Percentiles rank a stretch among this genome's conserved stretches.
Conservation (phyloP, 306 rosid species). For the Pterocarpus santalinus region DNA sequence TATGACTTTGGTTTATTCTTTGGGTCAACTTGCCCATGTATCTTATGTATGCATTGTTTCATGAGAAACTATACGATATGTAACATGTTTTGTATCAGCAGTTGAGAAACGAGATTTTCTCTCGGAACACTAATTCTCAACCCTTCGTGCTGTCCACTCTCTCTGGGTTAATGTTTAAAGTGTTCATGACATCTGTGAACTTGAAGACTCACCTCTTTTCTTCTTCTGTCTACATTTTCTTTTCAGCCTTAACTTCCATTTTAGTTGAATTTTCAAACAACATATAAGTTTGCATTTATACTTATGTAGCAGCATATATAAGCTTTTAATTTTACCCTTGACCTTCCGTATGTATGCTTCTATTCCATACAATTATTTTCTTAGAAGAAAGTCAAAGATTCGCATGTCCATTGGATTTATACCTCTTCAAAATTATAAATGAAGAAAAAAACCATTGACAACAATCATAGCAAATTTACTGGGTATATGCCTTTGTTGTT, state of each 20-base stretch:
- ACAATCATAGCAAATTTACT: background rate
- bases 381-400: background rate
- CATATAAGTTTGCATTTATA: background rate
- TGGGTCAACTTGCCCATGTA: background rate
- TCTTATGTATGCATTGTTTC: background rate
- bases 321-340: background rate
- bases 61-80: background rate
- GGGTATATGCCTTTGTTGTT: background rate
- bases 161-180: background rate
- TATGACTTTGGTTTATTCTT: background rate
- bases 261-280: conserved; percentile 1
- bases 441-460: background rate
- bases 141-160: conserved; percentile 24
- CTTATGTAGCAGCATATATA: background rate
- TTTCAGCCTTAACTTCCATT: background rate
- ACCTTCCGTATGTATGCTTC: background rate
- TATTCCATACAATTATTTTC: background rate
- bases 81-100: background rate
- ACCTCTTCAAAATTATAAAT: background rate
- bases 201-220: background rate
- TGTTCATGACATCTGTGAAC: background rate
- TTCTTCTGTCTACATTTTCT: background rate
- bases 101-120: conserved; percentile 12
- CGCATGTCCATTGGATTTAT: background rate
- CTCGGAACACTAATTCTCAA: background rate